Evolutionary conservation across 371 early-diverging fungal species (phyloP).

Genomic region (Mortierella sp.): DNA sequence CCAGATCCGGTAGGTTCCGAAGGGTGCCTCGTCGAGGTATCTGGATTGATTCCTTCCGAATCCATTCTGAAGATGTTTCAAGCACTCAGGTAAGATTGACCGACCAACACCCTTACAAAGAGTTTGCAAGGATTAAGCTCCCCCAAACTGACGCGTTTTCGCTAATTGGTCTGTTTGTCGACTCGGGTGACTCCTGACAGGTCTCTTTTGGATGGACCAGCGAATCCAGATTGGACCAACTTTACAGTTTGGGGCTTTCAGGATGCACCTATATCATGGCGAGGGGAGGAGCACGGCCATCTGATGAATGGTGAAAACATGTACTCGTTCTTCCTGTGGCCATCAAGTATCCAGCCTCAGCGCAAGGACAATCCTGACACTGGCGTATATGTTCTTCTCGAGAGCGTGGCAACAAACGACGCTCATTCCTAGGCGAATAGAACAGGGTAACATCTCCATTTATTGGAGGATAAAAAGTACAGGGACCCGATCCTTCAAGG

Average conservation of each 20-base stretch:
- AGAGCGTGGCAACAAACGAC: constrained; percentile 39
- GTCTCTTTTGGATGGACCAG: constrained; percentile 4
- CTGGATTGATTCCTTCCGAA: constrained; percentile 38
- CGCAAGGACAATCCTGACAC: constrained; percentile 20
- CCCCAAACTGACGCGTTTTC: neutral
- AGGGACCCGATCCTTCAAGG: constrained; percentile 15
- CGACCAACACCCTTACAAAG: too few species aligned
- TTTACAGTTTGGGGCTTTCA: constrained; percentile 72
- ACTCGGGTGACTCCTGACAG: neutral
- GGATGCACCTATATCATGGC: constrained; percentile 75
- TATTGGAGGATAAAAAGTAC: neutral
- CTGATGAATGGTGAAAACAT: constrained; percentile 69
- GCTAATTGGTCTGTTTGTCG: neutral
- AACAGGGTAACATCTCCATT: neutral
- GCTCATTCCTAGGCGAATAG: constrained; percentile 13
- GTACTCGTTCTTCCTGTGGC: constrained; percentile 63
- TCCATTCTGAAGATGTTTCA: constrained; percentile 22
- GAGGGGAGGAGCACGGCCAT: constrained; percentile 63
- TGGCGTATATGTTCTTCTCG: constrained; percentile 34
- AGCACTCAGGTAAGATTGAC: constrained; percentile 26
- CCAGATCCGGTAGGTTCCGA: constrained; percentile 11
- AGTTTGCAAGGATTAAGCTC: too few species aligned
- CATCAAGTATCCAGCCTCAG: constrained; percentile 4
- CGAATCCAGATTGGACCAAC: constrained; percentile 61
- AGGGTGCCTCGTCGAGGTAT: constrained; percentile 28